Evolutionary conservation across 768 basidiomycete genomes (phyloP).

Genomic region (Collybia mongolica): DNA sequence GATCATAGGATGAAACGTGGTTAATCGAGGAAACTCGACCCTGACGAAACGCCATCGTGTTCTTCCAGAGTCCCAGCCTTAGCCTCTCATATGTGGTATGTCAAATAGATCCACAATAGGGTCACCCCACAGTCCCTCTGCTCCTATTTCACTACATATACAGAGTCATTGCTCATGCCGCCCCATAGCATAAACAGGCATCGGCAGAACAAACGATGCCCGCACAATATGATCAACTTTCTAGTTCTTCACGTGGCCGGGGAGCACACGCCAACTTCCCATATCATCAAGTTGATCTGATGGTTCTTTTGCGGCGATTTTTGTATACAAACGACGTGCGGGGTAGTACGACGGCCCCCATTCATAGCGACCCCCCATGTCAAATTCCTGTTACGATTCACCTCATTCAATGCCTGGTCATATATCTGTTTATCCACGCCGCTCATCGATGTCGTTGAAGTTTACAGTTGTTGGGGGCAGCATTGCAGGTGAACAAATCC

Average conservation of each 20-base stretch:
- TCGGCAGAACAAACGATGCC: no score
- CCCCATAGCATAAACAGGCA: no score
- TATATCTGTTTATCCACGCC: constrained; percentile 17
- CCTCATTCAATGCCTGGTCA: constrained; percentile 26
- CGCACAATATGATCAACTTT: no score
- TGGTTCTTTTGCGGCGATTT: constrained; percentile 11
- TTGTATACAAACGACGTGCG: constrained; percentile 12
- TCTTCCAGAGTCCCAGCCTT: no score
- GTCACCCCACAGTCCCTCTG: no score
- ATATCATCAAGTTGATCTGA: constrained; percentile 15
- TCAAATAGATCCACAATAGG: no score
- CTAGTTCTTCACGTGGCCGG: constrained; percentile 10
- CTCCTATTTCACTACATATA: no score
- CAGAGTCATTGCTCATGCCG: no score
- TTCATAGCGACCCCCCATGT: background rate
- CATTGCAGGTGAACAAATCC: constrained; percentile 33
- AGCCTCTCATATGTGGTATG: no score
- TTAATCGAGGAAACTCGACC: no score
- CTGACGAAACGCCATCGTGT: no score
- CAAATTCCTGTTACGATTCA: background rate
- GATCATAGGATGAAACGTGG: no score
- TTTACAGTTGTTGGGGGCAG: constrained; percentile 45
- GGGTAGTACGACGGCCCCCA: background rate
- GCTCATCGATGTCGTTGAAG: constrained; percentile 27
- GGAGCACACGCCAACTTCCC: background rate